Base-by-base conservation (phyloP, 129 eudicot species). In the Chrysanthemum seticuspe region DNA sequence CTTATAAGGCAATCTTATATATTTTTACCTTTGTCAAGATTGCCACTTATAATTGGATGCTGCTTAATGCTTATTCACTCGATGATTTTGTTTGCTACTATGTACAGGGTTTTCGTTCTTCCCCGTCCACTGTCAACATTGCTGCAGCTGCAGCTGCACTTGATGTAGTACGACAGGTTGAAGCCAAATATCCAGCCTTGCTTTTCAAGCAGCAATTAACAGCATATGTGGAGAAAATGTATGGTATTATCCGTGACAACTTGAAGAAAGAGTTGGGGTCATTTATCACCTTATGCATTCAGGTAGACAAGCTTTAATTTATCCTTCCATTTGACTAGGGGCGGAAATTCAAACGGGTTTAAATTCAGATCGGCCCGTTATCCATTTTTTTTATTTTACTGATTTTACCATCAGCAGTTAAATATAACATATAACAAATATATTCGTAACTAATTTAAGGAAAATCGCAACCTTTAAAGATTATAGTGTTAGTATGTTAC, bases 141-240 rank as follows among this genome's bases (percentile, higher is more conserved):
- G 71, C 87, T 86, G 95, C 95, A 25, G 91, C 95, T 52, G 78
- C 88, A 13, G 88, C 98, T 76, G 88, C 96, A 59, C 95, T 87
- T 56, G 98, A 87, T 45, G 84, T 86, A 60, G 97, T 87, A 55
- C 90, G 90, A 13, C 98, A 87, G 80, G 98, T 90, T 65, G 97
- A 93, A 74, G 96, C 97, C 74, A 93, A 93, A 79, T 93, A 93
- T 69, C 98, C 98, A 31, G 98, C 98, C 21, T 80, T 93, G 74
- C 92, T 93, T 73, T 93, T 93, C 80, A 89, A 93, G 85, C 98
- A 93, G 79, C 97, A 93, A 80, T 89, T 93, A 50, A 89, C 91
- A 7, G 98, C 98, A 1, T 89, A 87, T 61, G 92, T 93, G 73
- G 97, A 93, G 83, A 93, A 93, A 76, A 89, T 93, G 25, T 89